These are phyloP conservation scores for Chrysochromulina parva DNA, from an alignment of 78 protist species.

Conservation along the genomic window DNA sequence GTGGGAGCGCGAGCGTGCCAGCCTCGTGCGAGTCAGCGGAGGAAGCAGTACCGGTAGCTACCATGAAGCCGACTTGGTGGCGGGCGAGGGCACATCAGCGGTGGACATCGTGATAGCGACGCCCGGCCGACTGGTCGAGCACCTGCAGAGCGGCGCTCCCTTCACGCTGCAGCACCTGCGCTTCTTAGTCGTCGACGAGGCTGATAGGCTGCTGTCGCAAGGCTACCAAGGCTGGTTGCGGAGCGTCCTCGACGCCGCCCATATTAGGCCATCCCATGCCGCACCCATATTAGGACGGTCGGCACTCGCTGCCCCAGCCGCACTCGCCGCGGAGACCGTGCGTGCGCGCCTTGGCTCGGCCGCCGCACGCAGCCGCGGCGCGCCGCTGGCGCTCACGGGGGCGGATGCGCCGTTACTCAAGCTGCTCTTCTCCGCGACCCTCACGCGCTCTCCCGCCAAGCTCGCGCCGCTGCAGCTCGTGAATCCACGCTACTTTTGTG, in stretches of 20 bases:
- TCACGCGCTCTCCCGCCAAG: slow-evolving; percentile 55
- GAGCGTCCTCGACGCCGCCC: neutral
- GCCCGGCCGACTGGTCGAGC: slow-evolving; percentile 77
- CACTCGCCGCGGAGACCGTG: neutral
- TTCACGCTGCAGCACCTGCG: slow-evolving; percentile 41
- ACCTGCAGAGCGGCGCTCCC: slow-evolving; percentile 32
- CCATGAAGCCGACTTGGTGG: neutral
- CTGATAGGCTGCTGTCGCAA: slow-evolving; percentile 69
- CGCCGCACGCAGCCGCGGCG: neutral
- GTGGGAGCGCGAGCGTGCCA: neutral
- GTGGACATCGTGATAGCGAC: slow-evolving; percentile 44
- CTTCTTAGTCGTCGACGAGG: slow-evolving; percentile 73
- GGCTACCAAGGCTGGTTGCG: slow-evolving; percentile 50
- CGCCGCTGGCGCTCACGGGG: neutral
- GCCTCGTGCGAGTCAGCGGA: neutral
- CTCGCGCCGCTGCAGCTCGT: slow-evolving; percentile 43
- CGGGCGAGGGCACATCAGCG: neutral
- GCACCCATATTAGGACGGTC: no score
- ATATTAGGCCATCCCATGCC: neutral
- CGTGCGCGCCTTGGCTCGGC: neutral
- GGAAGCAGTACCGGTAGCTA: neutral
- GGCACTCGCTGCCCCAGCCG: neutral
- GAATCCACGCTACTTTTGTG: slow-evolving; percentile 21
- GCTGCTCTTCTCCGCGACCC: slow-evolving; percentile 78
- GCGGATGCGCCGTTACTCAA: slow-evolving; percentile 32